Conservation (phyloP, 176 grass and related monocot genomes). For the Hordeum vulgare region DNA sequence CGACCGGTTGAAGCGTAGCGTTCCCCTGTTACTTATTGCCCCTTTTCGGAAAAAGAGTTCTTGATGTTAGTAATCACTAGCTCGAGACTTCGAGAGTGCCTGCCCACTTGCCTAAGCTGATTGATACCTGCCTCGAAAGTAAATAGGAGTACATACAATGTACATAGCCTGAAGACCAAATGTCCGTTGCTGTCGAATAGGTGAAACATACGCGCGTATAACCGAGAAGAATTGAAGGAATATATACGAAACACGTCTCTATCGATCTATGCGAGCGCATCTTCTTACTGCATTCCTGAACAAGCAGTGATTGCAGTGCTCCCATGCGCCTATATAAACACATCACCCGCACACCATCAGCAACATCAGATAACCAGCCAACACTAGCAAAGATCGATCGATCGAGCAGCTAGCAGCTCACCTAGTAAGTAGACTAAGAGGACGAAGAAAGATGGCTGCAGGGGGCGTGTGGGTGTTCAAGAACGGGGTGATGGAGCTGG, state of each 20-base stretch:
- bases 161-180: not conserved
- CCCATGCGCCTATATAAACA: not conserved
- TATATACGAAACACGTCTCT: not conserved
- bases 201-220: not conserved
- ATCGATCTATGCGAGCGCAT: not conserved
- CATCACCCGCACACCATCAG: not conserved
- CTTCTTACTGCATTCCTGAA: not conserved
- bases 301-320: not conserved
- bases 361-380: not conserved
- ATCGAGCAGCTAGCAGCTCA: not conserved
- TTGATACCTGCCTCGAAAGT: not conserved
- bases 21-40: no score
- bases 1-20: no score
- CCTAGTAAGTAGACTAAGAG: not conserved
- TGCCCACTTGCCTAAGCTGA: not conserved
- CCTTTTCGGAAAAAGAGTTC: no score
- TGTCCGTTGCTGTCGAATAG: not conserved
- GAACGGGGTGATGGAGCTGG: slow-evolving; percentile 64
- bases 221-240: not conserved
- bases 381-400: not conserved
- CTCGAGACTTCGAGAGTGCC: not conserved
- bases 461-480: slow-evolving; percentile 82
- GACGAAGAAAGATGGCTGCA: slow-evolving; percentile 19
- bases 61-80: no score
- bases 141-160: not conserved